A percentile compares a stretch with the other conserved stretches of the same genome.
Conservation (phyloP, 1,284 basidiomycete genomes). For the Cryptococcus sp. region DNA sequence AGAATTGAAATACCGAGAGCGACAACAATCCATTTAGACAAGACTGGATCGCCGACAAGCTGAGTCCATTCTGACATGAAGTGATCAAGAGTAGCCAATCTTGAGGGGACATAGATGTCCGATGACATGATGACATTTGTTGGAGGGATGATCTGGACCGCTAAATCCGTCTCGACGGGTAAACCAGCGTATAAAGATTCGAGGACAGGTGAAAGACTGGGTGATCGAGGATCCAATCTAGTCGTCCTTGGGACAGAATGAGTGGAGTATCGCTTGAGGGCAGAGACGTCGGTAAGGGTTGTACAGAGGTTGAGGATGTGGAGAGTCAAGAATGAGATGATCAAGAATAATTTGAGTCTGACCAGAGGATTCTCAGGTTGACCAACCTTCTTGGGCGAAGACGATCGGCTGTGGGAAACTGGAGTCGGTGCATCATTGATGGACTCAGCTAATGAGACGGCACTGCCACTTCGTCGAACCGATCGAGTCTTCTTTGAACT, state of each 20-base stretch:
- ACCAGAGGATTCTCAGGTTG: conserved; percentile 71
- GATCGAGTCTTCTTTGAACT: conserved; percentile 19
- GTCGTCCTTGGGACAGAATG: conserved; percentile 33
- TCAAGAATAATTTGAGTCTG: conserved; percentile 82
- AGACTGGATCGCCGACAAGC: conserved; percentile 90
- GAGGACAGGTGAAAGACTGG: conserved; percentile 60
- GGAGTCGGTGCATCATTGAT: conserved; percentile 9
- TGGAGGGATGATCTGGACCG: conserved; percentile 68
- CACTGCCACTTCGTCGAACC: conserved; percentile 18
- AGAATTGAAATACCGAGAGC: conserved; percentile 80
- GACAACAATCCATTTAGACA: conserved; percentile 94
- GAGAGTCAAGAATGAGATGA: conserved; percentile 78
- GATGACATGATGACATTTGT: conserved; percentile 55
- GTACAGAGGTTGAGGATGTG: conserved; percentile 92
- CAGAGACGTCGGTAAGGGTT: conserved; percentile 73
- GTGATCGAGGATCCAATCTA: conserved; percentile 47
- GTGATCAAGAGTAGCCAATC: conserved; percentile 62
- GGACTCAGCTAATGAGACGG: conserved; percentile 14
- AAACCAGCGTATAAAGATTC: conserved; percentile 55
- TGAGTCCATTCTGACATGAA: conserved; percentile 92
- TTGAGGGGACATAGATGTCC: conserved; percentile 25
- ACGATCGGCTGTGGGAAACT: conserved; percentile 1
- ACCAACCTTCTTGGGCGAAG: conserved; percentile 9
- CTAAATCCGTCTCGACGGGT: conserved; percentile 52
- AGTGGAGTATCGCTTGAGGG: conserved; percentile 56